phyloP scores from a whole-genome alignment of 2,329 filamentous ascomycete genomes.

The Cladosporium sphaerospermum region DNA sequence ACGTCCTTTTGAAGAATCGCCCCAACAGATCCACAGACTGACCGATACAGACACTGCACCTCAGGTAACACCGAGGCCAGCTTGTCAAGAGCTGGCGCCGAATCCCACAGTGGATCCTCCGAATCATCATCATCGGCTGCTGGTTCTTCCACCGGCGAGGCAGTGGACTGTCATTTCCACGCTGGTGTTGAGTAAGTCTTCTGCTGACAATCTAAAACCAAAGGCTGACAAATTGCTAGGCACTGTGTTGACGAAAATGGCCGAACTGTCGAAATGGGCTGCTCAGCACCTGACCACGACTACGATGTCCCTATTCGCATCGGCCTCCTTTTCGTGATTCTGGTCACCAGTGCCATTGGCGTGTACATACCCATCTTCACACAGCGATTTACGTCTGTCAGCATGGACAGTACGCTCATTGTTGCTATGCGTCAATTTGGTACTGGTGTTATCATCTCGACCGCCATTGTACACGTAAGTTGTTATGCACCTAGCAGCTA shows the following conservation, averaged over 20 bases:
- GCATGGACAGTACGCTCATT: constrained; percentile 46
- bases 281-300: constrained; percentile 45
- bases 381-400: constrained; percentile 50
- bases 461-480: constrained; percentile 41
- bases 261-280: constrained; percentile 33
- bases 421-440: constrained; percentile 65
- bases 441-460: constrained; percentile 66
- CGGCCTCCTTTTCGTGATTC: constrained; percentile 65
- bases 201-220: background rate
- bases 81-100: constrained; percentile 48
- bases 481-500: no score
- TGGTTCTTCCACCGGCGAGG: constrained; percentile 14
- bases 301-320: constrained; percentile 65
- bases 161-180: constrained; percentile 62
- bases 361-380: constrained; percentile 64
- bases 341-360: constrained; percentile 61
- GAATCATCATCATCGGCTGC: constrained; percentile 42
- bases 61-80: constrained; percentile 10
- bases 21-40: background rate
- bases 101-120: constrained; percentile 50
- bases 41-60: constrained; percentile 26
- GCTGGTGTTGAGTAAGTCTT: constrained; percentile 63
- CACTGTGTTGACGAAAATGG: constrained; percentile 53
- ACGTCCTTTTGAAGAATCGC: constrained; percentile 24
- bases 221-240: constrained; percentile 31